Evolutionary conservation across 2,329 filamentous ascomycete genomes (phyloP), one percentile per base, ranked within the genome.

Genomic region (Calonectria crousiana): DNA sequence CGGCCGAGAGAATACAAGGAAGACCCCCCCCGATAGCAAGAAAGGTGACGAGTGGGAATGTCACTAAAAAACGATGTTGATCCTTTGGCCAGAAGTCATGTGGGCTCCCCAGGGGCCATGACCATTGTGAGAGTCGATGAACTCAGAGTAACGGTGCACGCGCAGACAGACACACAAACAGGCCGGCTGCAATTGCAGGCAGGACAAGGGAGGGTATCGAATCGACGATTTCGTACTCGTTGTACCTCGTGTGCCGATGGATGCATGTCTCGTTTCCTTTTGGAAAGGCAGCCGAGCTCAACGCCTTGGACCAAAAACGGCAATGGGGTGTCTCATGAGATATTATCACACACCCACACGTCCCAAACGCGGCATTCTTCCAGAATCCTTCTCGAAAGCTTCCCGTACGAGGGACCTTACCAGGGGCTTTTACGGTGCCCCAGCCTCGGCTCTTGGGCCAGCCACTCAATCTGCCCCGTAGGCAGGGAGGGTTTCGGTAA

Each of bases 361-460:
- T 67, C 71, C 73, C 60, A 58, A 70, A 75, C 52, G 30, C 36
- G 70, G 77, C 53, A 75, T 69, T 53, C 49, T 80, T 80, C 78
- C 60, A 80, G 78, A 80, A 80, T 65, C 62, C 65, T 80, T 80
- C 78, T 74, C 53, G 78, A 80, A 80, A 69, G 14, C 44, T 80
- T 72, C 78, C 78, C 67, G n/a, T 74, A 72, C 58, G 36, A 18
- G 52, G 60, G 47, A 23, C 16, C 13, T n/a, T 18, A 58, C 36
- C 71, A 74, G 74, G 78, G 78, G 69, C 52, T 66, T 52, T 26
- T 52, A 67, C 69, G 68, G 47, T 58, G 38, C 34, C 60, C 69
- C 67, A 64, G 65, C 62, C 70, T 74, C 69, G 72, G 72, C 69
- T 60, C 41, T 49, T 67, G 44, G 64, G n/a, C 47, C 69, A 68